Percentiles rank a stretch among this genome's conserved stretches.
phyloP scores from a whole-genome alignment of 2,329 filamentous ascomycete species.

The Hymenotorrendiella dingleyae region DNA sequence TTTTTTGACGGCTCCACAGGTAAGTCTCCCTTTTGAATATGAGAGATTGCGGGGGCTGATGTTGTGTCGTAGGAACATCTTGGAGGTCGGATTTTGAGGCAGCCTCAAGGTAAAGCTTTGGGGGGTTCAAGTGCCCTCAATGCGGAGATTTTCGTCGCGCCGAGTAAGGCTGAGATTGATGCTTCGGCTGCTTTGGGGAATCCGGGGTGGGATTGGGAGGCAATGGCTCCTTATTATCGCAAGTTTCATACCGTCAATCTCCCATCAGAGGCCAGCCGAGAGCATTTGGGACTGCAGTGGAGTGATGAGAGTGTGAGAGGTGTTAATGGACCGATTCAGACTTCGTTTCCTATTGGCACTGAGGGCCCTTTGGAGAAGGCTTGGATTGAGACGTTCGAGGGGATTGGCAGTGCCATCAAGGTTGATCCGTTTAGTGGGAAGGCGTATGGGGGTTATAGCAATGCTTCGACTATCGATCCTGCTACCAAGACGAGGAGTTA shows the following conservation, averaged over 20 bases:
- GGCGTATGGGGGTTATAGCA: slow-evolving; percentile 28
- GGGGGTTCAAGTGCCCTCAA: slow-evolving; percentile 35
- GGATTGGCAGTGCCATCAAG: no score
- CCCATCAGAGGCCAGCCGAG: slow-evolving; percentile 1
- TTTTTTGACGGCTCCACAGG: not conserved
- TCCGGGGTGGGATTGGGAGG: slow-evolving; percentile 34
- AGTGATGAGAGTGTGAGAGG: slow-evolving; percentile 4
- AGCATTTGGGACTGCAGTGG: slow-evolving; percentile 5
- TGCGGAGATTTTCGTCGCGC: slow-evolving; percentile 22
- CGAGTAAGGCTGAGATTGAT: slow-evolving; percentile 29
- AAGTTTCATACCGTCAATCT: slow-evolving; percentile 26
- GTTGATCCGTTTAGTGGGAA: slow-evolving; percentile 31
- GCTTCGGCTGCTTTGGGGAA: slow-evolving; percentile 37
- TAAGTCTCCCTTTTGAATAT: not conserved
- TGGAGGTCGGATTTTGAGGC: slow-evolving; percentile 1
- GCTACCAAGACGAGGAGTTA: slow-evolving; percentile 7
- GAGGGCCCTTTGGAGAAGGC: slow-evolving; percentile 43
- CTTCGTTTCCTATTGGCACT: slow-evolving; percentile 37
- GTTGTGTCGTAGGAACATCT: not conserved
- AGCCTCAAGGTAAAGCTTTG: slow-evolving; percentile 30
- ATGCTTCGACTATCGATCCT: slow-evolving; percentile 20
- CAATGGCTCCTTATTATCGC: slow-evolving; percentile 35
- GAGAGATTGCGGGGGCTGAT: not conserved
- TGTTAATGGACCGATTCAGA: slow-evolving; percentile 12
- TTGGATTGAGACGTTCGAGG: slow-evolving; percentile 41